Conservation (phyloP, 2,329 filamentous ascomycete genomes). For the Fusarium sp. region DNA sequence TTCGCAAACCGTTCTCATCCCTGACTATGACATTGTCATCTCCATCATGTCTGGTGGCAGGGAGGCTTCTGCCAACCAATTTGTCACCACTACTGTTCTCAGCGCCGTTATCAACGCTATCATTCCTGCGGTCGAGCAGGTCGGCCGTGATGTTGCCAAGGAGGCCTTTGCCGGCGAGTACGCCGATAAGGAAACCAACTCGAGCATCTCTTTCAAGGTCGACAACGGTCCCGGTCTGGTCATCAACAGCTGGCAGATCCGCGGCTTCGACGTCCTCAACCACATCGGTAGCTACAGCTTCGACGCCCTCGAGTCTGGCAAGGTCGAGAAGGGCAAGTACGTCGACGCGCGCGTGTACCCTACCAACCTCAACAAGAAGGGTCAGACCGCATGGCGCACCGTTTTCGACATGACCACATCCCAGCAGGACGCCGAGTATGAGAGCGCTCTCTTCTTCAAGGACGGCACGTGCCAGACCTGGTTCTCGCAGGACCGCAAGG, state of each 20-base stretch:
- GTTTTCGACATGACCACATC: slow-evolving; percentile 43
- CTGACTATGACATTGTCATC: slow-evolving; percentile 59
- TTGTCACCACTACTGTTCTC: slow-evolving; percentile 39
- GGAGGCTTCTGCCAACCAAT: slow-evolving; percentile 39
- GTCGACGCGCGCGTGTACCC: slow-evolving; percentile 48
- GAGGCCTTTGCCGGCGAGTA: slow-evolving; percentile 53
- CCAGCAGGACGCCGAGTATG: slow-evolving; percentile 28
- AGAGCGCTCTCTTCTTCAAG: slow-evolving; percentile 43
- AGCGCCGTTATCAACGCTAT: slow-evolving; percentile 49
- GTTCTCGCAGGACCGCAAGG: slow-evolving; percentile 47
- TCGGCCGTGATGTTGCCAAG: slow-evolving; percentile 52
- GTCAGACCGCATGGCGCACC: slow-evolving; percentile 48
- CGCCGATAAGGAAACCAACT: slow-evolving; percentile 52
- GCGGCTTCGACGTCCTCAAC: slow-evolving; percentile 54
- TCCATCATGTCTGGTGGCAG: slow-evolving; percentile 53
- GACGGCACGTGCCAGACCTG: slow-evolving; percentile 48
- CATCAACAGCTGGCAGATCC: slow-evolving; percentile 54
- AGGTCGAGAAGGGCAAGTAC: slow-evolving; percentile 13
- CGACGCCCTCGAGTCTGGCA: slow-evolving; percentile 19
- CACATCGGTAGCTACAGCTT: slow-evolving; percentile 49
- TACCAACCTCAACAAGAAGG: slow-evolving; percentile 38
- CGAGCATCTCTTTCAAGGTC: slow-evolving; percentile 52
- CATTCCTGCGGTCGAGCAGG: slow-evolving; percentile 57
- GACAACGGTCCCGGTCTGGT: slow-evolving; percentile 55
- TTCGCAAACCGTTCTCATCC: slow-evolving; percentile 54